Evolutionary conservation across 495 filamentous ascomycete genomes (phyloP), one percentile per base, ranked within the genome.

Genomic region (Podospora comata): DNA sequence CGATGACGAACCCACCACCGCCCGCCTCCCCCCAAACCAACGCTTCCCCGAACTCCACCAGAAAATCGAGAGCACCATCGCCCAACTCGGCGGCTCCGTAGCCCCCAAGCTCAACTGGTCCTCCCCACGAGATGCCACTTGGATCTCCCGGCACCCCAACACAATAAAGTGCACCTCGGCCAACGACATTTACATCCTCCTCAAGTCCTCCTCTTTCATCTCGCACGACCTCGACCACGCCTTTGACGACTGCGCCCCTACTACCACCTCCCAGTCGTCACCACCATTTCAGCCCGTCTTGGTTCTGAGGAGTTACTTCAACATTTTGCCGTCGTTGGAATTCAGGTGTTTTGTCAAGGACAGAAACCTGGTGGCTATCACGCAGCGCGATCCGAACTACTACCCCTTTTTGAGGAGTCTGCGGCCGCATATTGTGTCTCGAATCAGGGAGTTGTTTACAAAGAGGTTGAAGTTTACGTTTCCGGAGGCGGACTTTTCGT

Each of bases 21-120:
- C 72, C 19, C 78, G 68, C 57, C 72, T 75, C 34, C 81, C 76
- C 39, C 80, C 79, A 23, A 84, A 82, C 55, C 72, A 76, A 65
- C 78, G 80, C 57, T 88, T 87, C 72, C 85, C 84, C 6, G 89
- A 91, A 20, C 85, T 94, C 2, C 96, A 99, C 79, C 76, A 85
- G 53, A 76, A 85, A 61, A 90, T 99, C 74, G 90, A 89, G 77
- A 76, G 83, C 18, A 90, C 87, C 4, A 97, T 99, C 70, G 73
- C 84, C 3, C 87, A 91, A 66, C 85, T 97, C 0, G 92, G 91
- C 39, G 94, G 95, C 67, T 87, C 87, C 39, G 93, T 93, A 0
- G 86, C 88, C 0, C 96, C 96, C 2, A 99, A 99, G 74, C 82
- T 99, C 27, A 97, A 98, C 82, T 99, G 95, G 95, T 97, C 93